Evolutionary conservation across 1,139 yeast genomes (phyloP).

Genomic region (Kazachstania sp.): DNA sequence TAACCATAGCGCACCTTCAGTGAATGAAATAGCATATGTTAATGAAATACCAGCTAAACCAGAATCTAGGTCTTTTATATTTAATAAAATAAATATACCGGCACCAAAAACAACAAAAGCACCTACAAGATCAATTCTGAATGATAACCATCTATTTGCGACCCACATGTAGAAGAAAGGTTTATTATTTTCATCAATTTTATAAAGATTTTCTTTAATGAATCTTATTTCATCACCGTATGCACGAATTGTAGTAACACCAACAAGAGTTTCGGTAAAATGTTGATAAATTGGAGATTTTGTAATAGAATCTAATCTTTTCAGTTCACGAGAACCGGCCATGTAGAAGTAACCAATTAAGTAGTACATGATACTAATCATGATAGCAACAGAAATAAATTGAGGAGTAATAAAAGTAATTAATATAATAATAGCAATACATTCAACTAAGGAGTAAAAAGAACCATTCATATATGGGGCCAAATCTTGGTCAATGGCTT

Average conservation of each 20-base stretch:
- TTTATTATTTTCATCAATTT: constrained; percentile 76
- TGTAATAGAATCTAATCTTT: constrained; percentile 78
- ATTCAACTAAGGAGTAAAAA: constrained; percentile 57
- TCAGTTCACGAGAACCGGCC: constrained; percentile 83
- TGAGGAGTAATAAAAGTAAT: constrained; percentile 81
- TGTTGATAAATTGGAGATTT: constrained; percentile 96
- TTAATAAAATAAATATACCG: constrained; percentile 63
- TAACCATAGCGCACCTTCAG: constrained; percentile 85
- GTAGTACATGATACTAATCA: constrained; percentile 56
- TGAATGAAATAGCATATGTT: constrained; percentile 84
- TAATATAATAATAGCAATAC: constrained; percentile 60
- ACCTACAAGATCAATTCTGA: constrained; percentile 79
- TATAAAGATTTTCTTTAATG: constrained; percentile 67
- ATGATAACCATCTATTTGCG: constrained; percentile 86
- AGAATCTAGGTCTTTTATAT: constrained; percentile 65
- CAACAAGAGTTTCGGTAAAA: constrained; percentile 84
- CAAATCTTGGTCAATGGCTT: constrained; percentile 86
- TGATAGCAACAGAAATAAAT: constrained; percentile 64
- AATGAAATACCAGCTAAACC: constrained; percentile 94
- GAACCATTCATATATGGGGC: constrained; percentile 73
- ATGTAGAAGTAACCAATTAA: constrained; percentile 70
- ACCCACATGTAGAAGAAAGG: constrained; percentile 96
- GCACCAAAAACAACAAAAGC: constrained; percentile 75
- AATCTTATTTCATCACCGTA: constrained; percentile 88
- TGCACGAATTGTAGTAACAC: constrained; percentile 92